phyloP scores from a whole-genome alignment of 495 filamentous ascomycete genomes.

The Penicillium samsonianum region DNA sequence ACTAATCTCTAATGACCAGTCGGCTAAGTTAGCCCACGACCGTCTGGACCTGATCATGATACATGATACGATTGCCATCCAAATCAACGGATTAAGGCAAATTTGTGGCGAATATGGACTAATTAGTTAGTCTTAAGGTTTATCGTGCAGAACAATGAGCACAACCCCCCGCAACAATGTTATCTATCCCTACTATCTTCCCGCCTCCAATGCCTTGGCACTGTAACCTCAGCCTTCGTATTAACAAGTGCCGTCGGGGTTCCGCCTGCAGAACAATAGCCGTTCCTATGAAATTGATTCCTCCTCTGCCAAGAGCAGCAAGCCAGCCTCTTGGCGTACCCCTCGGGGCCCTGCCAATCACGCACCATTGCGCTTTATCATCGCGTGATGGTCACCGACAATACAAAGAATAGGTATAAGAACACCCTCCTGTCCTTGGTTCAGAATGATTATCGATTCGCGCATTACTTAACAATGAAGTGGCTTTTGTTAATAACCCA shows the following conservation, averaged over 20 bases:
- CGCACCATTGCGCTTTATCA: constrained; percentile 2
- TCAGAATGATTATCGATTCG: neutral
- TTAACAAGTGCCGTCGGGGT: constrained; percentile 22
- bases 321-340: constrained; percentile 13
- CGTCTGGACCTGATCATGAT: too few relatives aligned
- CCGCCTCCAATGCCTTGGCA: constrained; percentile 12
- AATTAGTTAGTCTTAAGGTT: too few relatives aligned
- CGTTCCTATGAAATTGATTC: constrained; percentile 15
- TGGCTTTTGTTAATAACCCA: constrained; percentile 9
- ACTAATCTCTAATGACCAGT: too few relatives aligned
- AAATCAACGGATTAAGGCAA: too few relatives aligned
- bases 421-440: neutral
- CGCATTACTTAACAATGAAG: constrained; percentile 18
- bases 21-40: too few relatives aligned
- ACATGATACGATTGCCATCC: too few relatives aligned
- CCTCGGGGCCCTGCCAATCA: constrained; percentile 4
- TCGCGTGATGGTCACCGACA: constrained; percentile 9
- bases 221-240: constrained; percentile 21
- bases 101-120: too few relatives aligned
- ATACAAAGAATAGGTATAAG: constrained; percentile 10
- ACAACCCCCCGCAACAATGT: neutral
- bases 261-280: constrained; percentile 17
- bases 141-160: neutral
- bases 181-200: neutral
- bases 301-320: constrained; percentile 17